Conservation (phyloP, 2,329 filamentous ascomycete species). For the Chaetomiaceae sp. region DNA sequence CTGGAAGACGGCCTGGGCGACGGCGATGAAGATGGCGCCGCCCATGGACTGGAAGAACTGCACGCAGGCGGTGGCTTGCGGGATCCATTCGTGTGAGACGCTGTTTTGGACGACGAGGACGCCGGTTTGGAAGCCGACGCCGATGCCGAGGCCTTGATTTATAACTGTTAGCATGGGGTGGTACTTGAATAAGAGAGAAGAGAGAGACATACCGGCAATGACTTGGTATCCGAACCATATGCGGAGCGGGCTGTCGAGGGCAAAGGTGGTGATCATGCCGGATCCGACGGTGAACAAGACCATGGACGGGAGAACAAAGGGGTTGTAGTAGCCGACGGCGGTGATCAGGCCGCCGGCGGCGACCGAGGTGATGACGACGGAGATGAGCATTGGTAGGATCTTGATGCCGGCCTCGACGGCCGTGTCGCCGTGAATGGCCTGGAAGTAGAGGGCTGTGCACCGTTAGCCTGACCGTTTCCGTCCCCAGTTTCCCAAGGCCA, state of each 20-base stretch:
- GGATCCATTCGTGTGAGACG: constrained; percentile 44
- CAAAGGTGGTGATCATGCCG: constrained; percentile 53
- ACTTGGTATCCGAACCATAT: constrained; percentile 58
- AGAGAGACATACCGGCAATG: constrained; percentile 36
- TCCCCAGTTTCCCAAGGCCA: background rate
- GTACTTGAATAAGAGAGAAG: background rate
- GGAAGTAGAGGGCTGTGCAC: constrained; percentile 46
- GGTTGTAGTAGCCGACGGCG: constrained; percentile 42
- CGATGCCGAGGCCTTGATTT: constrained; percentile 43
- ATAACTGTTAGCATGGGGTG: background rate
- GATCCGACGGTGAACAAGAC: constrained; percentile 41
- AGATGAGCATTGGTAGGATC: constrained; percentile 49
- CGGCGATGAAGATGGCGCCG: constrained; percentile 60
- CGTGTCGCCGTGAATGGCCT: constrained; percentile 49
- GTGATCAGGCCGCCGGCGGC: constrained; percentile 25
- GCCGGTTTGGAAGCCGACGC: constrained; percentile 45
- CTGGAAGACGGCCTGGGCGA: constrained; percentile 64
- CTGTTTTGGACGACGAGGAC: constrained; percentile 50
- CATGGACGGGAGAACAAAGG: constrained; percentile 38
- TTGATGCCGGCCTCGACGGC: constrained; percentile 53
- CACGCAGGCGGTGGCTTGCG: constrained; percentile 48
- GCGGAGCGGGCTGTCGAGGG: constrained; percentile 40
- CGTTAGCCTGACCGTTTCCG: background rate
- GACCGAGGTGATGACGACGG: constrained; percentile 44
- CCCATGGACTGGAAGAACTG: constrained; percentile 63